These are phyloP conservation scores for Eremochloa ophiuroides DNA, from an alignment of 176 grass and related monocot species.

Conservation along the genomic window DNA sequence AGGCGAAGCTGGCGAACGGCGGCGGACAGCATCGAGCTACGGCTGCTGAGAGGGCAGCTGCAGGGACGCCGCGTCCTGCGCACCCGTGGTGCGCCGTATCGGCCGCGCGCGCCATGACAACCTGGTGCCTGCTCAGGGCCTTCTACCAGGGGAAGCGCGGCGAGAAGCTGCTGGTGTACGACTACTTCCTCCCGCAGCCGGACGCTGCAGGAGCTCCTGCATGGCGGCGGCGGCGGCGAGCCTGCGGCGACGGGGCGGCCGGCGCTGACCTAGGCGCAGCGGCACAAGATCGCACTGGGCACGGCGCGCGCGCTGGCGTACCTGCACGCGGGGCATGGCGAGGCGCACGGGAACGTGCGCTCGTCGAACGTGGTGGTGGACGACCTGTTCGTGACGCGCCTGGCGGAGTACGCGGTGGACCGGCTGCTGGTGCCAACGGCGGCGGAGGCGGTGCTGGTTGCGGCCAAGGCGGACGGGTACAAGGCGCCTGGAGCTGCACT, in stretches of 20 bases:
- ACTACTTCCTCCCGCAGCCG: slow-evolving; percentile 55
- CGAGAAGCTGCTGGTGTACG: slow-evolving; percentile 92
- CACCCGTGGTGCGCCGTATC: slow-evolving; percentile 56
- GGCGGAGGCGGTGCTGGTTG: slow-evolving; percentile 61
- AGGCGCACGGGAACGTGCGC: slow-evolving; percentile 70
- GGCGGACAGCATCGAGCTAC: slow-evolving; percentile 67
- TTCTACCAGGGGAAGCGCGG: slow-evolving; percentile 92
- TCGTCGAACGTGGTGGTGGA: slow-evolving; percentile 72
- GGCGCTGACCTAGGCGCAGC: slow-evolving; percentile 64
- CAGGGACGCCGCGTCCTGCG: slow-evolving; percentile 49
- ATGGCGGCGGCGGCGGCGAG: slow-evolving; percentile 33
- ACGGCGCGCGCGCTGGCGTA: slow-evolving; percentile 67
- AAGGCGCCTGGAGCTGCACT: slow-evolving; percentile 74
- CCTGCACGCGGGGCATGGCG: slow-evolving; percentile 65
- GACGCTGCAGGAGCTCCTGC: slow-evolving; percentile 71
- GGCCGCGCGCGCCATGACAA: slow-evolving; percentile 80
- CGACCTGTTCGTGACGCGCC: slow-evolving; percentile 58
- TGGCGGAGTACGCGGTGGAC: slow-evolving; percentile 56
- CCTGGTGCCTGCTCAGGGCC: slow-evolving; percentile 67
- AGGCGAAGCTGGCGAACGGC: slow-evolving; percentile 76
- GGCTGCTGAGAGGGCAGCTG: slow-evolving; percentile 74
- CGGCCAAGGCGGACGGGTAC: slow-evolving; percentile 68
- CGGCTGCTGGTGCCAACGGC: slow-evolving; percentile 66
- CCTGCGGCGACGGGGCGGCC: background rate
- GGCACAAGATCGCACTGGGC: slow-evolving; percentile 87